Base-by-base conservation (phyloP, 2,329 filamentous ascomycete genomes). In the Ophiocordyceps camponoti-rufipedis region DNA sequence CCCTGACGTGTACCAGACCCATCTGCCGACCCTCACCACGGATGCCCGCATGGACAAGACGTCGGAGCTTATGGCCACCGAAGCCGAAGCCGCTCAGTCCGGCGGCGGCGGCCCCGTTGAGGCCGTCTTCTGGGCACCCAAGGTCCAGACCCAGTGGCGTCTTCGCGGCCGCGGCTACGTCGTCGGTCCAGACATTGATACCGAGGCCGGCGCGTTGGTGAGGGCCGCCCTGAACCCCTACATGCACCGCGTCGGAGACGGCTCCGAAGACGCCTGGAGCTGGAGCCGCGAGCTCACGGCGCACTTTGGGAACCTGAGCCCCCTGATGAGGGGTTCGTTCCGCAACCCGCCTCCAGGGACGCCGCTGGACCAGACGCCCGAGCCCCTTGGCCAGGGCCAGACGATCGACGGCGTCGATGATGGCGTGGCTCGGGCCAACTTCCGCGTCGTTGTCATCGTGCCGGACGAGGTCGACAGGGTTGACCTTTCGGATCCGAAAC, bases 1-100 rank as follows among this genome's bases (percentile, higher is more conserved):
- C 60, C 79, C 83, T 5, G 53, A 64, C 28, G 43, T 62, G 1
- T 94, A 75, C 57, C 79, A 83, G 55, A 85, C 77, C 53, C 87
- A 96, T 52, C 66, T 89, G 53, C 74, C 82, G 3, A 81, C 82
- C 1, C 80, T 95, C 56, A 94, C 89, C 1, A 94, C 87, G 0
- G 91, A 96, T 60, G 76, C 75, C 9, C 76, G 89, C 42, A 94
- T 93, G 85, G 73, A 79, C 48, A 96, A 96, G 67, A 69, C 82
- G 0, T 67, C 69, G 3, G 81, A 95, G 61, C 62, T 96, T 4
- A 75, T 79, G 49, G 66, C 63, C 6, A 5, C 69, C 64, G 69
- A 35, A 63, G 66, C 54, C 66, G 68, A 43, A 58, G 62, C 49
- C 18, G 46, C 43, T 14, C 51, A 52, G 67, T 76, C 46, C 49